Conservation (phyloP, 768 basidiomycete genomes). For the Hygrophorus russula region DNA sequence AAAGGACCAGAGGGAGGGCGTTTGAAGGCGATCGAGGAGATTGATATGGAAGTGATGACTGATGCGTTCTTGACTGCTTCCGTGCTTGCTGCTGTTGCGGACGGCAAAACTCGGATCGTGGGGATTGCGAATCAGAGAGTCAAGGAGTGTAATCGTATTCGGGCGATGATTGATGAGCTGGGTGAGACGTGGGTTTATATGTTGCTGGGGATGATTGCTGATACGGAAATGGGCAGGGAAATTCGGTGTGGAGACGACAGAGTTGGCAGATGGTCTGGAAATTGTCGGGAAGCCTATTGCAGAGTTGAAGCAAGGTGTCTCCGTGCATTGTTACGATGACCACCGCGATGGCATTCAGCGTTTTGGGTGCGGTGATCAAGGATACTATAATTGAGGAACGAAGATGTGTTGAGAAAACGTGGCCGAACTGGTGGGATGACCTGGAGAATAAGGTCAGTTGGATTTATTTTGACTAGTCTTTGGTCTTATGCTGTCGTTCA, state of each 20-base stretch:
- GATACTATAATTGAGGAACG: constrained; percentile 89
- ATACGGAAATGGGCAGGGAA: constrained; percentile 44
- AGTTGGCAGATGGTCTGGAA: constrained; percentile 88
- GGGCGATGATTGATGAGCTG: constrained; percentile 92
- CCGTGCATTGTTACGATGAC: constrained; percentile 94
- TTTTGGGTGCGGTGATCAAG: constrained; percentile 62
- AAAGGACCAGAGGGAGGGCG: constrained; percentile 76
- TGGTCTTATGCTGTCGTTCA: constrained; percentile 1
- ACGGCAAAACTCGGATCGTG: constrained; percentile 67
- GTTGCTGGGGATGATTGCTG: background rate
- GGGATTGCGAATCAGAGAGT: constrained; percentile 98
- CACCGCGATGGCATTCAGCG: constrained; percentile 98
- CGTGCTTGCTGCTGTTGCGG: constrained; percentile 77
- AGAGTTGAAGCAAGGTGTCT: constrained; percentile 57
- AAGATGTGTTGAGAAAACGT: constrained; percentile 97
- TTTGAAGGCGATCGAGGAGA: constrained; percentile 71
- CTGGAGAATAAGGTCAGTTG: constrained; percentile 76
- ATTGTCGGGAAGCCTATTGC: constrained; percentile 66
- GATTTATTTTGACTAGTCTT: background rate
- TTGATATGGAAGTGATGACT: constrained; percentile 99
- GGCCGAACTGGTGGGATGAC: constrained; percentile 99
- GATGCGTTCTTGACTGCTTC: constrained; percentile 97
- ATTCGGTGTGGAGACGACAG: constrained; percentile 87
- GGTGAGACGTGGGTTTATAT: constrained; percentile 33
- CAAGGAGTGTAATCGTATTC: constrained; percentile 96